Base-by-base conservation (phyloP, 1,284 basidiomycete species). In the Sporisorium reilianum region DNA sequence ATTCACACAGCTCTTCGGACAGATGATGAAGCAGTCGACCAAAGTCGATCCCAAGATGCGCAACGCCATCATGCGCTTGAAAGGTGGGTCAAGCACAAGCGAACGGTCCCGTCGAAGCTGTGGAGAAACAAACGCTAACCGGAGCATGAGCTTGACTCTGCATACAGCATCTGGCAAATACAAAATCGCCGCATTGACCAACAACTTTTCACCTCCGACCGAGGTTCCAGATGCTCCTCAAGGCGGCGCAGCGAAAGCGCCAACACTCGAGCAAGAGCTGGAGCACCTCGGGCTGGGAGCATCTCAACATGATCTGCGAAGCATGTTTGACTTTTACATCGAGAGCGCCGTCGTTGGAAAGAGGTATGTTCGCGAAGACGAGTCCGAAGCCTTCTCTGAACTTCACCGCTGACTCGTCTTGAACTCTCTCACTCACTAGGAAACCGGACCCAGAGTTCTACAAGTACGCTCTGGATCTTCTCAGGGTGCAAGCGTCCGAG, bases 391-490 rank as follows among this genome's bases (percentile, higher is more conserved):
- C 45, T 46, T 46, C 6, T 20, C 28, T 41, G 3, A n/a, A 20
- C 38, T 30, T 8, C 12, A 41, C 55, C 3, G 16, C 28, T 61
- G 50, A 58, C 48, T 20, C 32, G n/a, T 20, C 9, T 14, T 20
- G 9, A 1, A 20, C n/a, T 20, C 49, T 54, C 26, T 44, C 6
- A 28, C 53, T n/a, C 12, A 26, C 38, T 36, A 85, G 85, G 49
- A 86, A 86, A 78, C 85, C 85, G 4, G 85, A 86, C 56, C 80
- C 84, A 2, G 65, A 75, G 16, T 81, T 85, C 66, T 86, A 82
- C 65, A 75, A 78, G 53, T 63, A 85, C 55, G 83, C 84, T 9
- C 62, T 85, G 22, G 63, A 82, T 26, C 49, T 70, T 28, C 71
- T 85, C 45, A 73, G 80, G 26, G 73, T 81, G 41, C 55, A 74